These are phyloP conservation scores for Neltuma alba DNA, from an alignment of 306 rosid genomes.

Conservation along the genomic window DNA sequence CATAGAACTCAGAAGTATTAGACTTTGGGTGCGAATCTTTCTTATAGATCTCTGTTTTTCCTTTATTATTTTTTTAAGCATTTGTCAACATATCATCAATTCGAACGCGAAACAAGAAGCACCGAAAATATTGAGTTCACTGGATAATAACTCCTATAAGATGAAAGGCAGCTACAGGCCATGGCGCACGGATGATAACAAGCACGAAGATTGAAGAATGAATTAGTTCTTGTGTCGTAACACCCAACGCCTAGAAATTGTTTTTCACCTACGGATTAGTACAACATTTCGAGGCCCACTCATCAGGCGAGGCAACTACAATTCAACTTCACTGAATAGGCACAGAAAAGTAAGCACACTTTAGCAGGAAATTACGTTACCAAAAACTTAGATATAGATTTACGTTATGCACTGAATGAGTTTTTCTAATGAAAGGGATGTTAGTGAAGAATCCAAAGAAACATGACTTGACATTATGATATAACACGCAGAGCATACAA, in stretches of 20 bases:
- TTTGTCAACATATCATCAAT: neutral
- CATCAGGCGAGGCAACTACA: neutral
- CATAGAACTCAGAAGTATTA: neutral
- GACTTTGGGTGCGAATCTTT: slow-evolving; percentile 1
- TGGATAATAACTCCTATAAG: neutral
- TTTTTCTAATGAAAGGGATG: neutral
- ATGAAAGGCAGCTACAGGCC: neutral
- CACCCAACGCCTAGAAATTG: neutral
- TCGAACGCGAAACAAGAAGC: neutral
- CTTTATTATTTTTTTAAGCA: neutral
- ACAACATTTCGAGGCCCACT: neutral
- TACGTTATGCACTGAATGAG: neutral
- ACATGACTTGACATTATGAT: slow-evolving; percentile 27
- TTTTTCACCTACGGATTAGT: neutral
- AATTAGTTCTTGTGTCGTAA: neutral
- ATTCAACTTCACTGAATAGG: neutral
- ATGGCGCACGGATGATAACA: neutral
- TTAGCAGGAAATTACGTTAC: neutral
- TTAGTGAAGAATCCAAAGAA: slow-evolving; percentile 9
- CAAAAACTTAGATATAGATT: neutral
- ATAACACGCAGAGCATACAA: slow-evolving; percentile 5
- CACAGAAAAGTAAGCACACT: neutral
- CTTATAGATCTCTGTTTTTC: neutral
- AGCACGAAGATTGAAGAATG: neutral
- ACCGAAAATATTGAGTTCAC: neutral